phyloP scores from a whole-genome alignment of 2,329 filamentous ascomycete species.

The Botrytis paeoniae region DNA sequence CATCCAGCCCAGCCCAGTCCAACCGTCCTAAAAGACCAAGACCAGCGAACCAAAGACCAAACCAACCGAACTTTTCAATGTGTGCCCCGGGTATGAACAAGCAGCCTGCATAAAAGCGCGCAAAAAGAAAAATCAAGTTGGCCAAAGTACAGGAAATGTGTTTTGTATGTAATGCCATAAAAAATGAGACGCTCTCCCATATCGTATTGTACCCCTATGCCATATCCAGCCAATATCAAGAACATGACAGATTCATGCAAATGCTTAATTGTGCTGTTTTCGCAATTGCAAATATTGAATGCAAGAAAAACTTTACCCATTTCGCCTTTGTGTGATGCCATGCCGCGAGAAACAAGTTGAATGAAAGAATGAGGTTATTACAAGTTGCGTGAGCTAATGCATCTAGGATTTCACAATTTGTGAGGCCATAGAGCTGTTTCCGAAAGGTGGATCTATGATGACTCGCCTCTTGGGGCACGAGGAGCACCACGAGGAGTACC shows the following conservation, averaged over 20 bases:
- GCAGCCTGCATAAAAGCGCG: conserved; percentile 9
- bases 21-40: conserved; percentile 16
- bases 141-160: conserved; percentile 15
- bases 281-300: conserved; percentile 15
- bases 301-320: conserved; percentile 21
- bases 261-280: conserved; percentile 19
- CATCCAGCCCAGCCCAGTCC: not conserved
- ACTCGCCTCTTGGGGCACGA: conserved; percentile 26
- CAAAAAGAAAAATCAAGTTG: conserved; percentile 15
- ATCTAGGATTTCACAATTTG: not conserved
- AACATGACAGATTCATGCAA: conserved; percentile 20
- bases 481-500: conserved; percentile 27
- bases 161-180: conserved; percentile 11
- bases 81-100: conserved; percentile 19
- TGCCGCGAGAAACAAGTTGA: conserved; percentile 21
- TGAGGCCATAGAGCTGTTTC: conserved; percentile 5
- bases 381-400: conserved; percentile 10
- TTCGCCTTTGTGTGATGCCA: conserved; percentile 22
- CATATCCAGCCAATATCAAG: conserved; percentile 20
- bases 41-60: conserved; percentile 16
- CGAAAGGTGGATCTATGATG: conserved; percentile 8
- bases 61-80: conserved; percentile 16
- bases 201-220: conserved; percentile 17
- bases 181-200: conserved; percentile 16
- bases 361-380: conserved; percentile 20